A percentile compares a stretch with the other conserved stretches of the same genome.
These are phyloP conservation scores for Tolypocladium pustulatum DNA, from an alignment of 2,329 filamentous ascomycete species.

Conservation along the genomic window DNA sequence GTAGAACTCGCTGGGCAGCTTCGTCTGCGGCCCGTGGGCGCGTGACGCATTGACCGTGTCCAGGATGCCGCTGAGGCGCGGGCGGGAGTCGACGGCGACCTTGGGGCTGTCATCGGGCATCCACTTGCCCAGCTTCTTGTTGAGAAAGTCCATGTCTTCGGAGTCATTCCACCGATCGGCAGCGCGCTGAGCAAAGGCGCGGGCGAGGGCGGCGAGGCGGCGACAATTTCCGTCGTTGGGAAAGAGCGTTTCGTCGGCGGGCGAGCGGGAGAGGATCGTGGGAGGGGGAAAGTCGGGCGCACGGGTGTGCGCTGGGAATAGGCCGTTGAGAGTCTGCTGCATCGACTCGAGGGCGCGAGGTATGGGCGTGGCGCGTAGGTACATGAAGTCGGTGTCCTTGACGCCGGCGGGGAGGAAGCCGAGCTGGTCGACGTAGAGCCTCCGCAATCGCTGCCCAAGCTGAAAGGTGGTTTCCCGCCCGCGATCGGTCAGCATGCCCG, in stretches of 20 bases:
- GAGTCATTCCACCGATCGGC: conserved; percentile 65
- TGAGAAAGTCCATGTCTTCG: conserved; percentile 75
- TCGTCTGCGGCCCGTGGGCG: conserved; percentile 66
- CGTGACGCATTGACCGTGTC: conserved; percentile 85
- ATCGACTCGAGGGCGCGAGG: conserved; percentile 68
- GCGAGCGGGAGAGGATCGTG: conserved; percentile 54
- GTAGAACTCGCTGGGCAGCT: conserved; percentile 78
- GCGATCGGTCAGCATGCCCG: conserved; percentile 65
- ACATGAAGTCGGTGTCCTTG: conserved; percentile 49
- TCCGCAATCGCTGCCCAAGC: conserved; percentile 56
- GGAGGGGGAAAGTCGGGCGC: conserved; percentile 42
- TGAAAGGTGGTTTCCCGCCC: conserved; percentile 62
- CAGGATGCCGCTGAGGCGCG: conserved; percentile 81
- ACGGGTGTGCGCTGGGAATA: conserved; percentile 52
- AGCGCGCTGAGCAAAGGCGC: conserved; percentile 61
- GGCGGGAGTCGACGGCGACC: conserved; percentile 75
- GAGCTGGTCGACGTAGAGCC: conserved; percentile 66
- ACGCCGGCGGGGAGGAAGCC: conserved; percentile 56
- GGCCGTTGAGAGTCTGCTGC: conserved; percentile 63
- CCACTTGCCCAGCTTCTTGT: conserved; percentile 67
- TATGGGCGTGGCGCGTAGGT: conserved; percentile 64
- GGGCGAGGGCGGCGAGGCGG: conserved; percentile 58
- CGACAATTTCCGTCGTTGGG: conserved; percentile 68
- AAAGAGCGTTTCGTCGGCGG: conserved; percentile 66
- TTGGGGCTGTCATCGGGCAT: conserved; percentile 62